Percentiles rank a stretch among this genome's conserved stretches.
These are phyloP conservation scores for Thelonectria olida DNA, from an alignment of 2,329 filamentous ascomycete genomes.

Conservation along the genomic window DNA sequence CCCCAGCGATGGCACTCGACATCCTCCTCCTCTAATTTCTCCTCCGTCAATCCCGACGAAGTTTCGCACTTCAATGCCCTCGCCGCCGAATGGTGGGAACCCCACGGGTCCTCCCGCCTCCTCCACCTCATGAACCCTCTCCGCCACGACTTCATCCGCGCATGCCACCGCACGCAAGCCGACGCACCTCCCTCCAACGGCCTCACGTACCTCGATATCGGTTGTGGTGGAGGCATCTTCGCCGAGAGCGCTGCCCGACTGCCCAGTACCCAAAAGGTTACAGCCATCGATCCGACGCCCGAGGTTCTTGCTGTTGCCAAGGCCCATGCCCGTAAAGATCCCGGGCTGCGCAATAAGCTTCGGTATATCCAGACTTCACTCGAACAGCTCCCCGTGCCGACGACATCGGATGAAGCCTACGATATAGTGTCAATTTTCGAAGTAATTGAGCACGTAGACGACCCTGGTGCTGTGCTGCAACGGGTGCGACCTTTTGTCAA, in stretches of 20 bases:
- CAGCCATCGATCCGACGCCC: slow-evolving; percentile 80
- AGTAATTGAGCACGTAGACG: slow-evolving; percentile 90
- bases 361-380: slow-evolving; percentile 80
- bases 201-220: slow-evolving; percentile 85
- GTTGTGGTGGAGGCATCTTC: slow-evolving; percentile 96
- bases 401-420: slow-evolving; percentile 58
- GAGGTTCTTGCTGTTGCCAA: slow-evolving; percentile 80
- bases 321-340: slow-evolving; percentile 79
- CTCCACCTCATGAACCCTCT: slow-evolving; percentile 98
- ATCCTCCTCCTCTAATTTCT: slow-evolving; percentile 48
- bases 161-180: slow-evolving; percentile 69
- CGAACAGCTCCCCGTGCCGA: slow-evolving; percentile 68
- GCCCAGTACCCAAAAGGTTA: slow-evolving; percentile 69
- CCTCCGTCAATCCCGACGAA: slow-evolving; percentile 87
- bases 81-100: slow-evolving; percentile 97
- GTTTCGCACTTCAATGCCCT: slow-evolving; percentile 94
- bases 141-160: slow-evolving; percentile 88
- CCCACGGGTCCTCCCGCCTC: slow-evolving; percentile 88
- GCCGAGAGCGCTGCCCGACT: slow-evolving; percentile 85
- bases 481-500: slow-evolving; percentile 78
- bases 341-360: slow-evolving; percentile 70
- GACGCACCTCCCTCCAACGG: slow-evolving; percentile 46
- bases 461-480: slow-evolving; percentile 78
- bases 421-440: slow-evolving; percentile 92
- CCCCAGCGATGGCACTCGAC: slow-evolving; percentile 33